Evolutionary conservation across 2,329 filamentous ascomycete species (phyloP), one percentile per base, ranked within the genome.

Genomic region (Eurotiales sp.): DNA sequence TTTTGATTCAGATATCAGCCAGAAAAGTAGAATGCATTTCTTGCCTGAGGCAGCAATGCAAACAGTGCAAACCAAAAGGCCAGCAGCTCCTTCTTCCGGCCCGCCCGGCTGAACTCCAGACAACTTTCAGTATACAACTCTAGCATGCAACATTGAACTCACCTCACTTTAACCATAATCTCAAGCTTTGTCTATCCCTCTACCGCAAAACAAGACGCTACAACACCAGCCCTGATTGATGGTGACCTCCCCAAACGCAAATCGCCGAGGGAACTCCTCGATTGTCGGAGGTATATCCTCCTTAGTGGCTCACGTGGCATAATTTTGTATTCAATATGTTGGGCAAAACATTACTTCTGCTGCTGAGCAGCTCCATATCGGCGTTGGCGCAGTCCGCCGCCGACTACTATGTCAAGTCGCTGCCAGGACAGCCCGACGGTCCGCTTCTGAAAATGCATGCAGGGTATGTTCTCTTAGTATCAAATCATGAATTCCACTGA

Each of bases 391-490:
- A 82, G 66, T 78, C 80, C 2, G 86, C 88, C 42, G 88, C 86
- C 27, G 91, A 99, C 69, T 99, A 96, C 72, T 97, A 86, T 73
- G 87, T 99, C 49, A 84, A 83, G 61, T 82, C 85, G 8, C 78
- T 99, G 17, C 93, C 93, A 5, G 93, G 95, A 27, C 84, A 88
- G 50, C 92, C 95, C 8, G 77, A 83, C 59, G 86, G 83, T 17
- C 85, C 89, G 32, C 73, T 90, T 55, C 73, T 96, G 64, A 96
- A 96, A 78, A 97, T 97, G 92, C 93, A 97, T 79, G 92, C 93
- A 75, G 93, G 93, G 90, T 96, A 76, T 76, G 53, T 44, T 25
- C 10, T n/a, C n/a, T n/a, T n/a, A n/a, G n/a, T n/a, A n/a, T n/a
- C n/a, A n/a, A n/a, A n/a, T n/a, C n/a, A n/a, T n/a, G n/a, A n/a